phyloP scores from a whole-genome alignment of 164 flowering plant genomes.

The Piper betle region DNA sequence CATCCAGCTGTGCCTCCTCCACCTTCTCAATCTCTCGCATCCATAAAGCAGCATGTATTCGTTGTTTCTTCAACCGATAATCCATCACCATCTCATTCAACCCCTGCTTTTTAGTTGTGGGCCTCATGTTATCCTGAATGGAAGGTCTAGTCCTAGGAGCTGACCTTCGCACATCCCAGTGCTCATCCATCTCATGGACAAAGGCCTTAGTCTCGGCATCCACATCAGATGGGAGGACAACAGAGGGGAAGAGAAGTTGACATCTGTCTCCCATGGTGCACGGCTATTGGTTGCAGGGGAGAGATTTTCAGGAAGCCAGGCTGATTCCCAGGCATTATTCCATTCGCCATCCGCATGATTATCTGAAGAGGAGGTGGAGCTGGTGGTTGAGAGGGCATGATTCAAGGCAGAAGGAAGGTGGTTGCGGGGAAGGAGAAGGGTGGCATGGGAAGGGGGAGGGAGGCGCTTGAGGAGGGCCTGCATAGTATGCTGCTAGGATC shows the following conservation, averaged over 20 bases:
- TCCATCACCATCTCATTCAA: constrained; percentile 72
- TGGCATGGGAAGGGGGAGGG: background rate
- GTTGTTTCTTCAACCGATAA: constrained; percentile 88
- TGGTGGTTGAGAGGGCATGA: background rate
- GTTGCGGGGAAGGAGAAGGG: background rate
- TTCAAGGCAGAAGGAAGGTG: background rate
- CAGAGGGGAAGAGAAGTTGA: constrained; percentile 28
- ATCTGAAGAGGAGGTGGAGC: background rate
- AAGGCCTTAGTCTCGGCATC: constrained; percentile 87
- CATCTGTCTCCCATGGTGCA: constrained; percentile 86
- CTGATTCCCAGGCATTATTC: constrained; percentile 94
- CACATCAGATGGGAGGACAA: constrained; percentile 20
- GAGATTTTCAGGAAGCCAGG: constrained; percentile 87
- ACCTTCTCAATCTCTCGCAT: constrained; percentile 86
- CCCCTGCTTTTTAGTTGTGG: constrained; percentile 12
- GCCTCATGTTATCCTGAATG: background rate
- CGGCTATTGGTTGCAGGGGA: constrained; percentile 25
- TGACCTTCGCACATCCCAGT: constrained; percentile 66
- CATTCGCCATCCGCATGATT: constrained; percentile 50
- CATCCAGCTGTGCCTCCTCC: constrained; percentile 39
- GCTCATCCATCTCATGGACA: constrained; percentile 82
- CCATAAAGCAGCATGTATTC: constrained; percentile 85
- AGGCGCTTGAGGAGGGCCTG: background rate
- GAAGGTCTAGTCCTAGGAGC: constrained; percentile 2
- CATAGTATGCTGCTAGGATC: too few relatives aligned